These are phyloP conservation scores for Yamadazyma mexicana DNA, from an alignment of 1,139 yeast genomes.

Conservation along the genomic window DNA sequence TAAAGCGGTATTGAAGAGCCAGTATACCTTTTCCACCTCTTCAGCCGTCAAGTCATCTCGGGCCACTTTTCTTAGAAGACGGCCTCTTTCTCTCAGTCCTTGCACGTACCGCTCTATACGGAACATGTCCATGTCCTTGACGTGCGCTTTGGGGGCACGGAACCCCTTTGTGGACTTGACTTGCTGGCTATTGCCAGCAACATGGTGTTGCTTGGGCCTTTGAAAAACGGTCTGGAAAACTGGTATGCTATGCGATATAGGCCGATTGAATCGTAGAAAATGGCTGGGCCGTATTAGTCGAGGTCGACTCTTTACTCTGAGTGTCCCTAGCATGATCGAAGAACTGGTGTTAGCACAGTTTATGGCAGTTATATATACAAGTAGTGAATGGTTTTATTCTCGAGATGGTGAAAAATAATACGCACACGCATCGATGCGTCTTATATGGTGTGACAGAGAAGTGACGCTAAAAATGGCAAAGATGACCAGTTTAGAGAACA, in stretches of 20 bases:
- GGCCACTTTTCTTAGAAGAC: background rate
- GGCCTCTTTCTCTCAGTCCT: background rate
- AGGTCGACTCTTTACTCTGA: background rate
- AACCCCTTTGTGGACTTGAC: background rate
- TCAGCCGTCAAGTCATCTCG: background rate
- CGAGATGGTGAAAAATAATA: background rate
- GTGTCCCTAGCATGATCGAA: background rate
- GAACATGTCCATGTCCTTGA: background rate
- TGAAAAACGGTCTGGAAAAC: too few species aligned
- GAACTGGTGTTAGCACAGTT: background rate
- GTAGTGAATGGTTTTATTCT: background rate
- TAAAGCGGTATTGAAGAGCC: background rate
- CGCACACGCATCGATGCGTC: background rate
- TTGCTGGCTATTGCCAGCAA: too few species aligned
- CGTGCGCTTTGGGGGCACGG: background rate
- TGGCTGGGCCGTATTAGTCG: background rate
- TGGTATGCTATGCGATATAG: too few species aligned
- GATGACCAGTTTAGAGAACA: background rate
- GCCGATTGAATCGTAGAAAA: background rate
- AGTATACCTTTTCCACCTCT: background rate
- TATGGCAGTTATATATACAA: too few species aligned
- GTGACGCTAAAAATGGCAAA: too few species aligned
- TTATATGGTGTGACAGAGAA: slow-evolving; percentile 1
- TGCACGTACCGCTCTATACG: background rate
- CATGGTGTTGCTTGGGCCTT: too few species aligned